Conservation (phyloP, 1,284 basidiomycete species). For the Ustilago cynodontis region DNA sequence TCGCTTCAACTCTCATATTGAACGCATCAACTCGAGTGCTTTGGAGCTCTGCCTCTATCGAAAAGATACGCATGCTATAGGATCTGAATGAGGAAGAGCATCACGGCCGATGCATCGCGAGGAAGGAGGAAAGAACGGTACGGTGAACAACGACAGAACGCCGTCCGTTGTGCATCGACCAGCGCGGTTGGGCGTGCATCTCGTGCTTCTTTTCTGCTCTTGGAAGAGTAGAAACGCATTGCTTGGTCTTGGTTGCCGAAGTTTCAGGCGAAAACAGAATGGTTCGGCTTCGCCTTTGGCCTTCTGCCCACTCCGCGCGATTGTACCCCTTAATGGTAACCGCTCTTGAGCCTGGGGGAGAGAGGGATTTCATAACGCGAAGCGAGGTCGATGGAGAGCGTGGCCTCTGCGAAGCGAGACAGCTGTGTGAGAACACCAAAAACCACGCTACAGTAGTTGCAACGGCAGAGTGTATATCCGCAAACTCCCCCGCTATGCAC, state of each 20-base stretch:
- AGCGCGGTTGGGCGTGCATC: not conserved
- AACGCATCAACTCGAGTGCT: not conserved
- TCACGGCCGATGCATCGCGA: not conserved
- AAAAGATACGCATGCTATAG: too few relatives aligned
- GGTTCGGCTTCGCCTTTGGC: not conserved
- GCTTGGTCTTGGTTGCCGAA: conserved; percentile 25
- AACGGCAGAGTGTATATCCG: conserved; percentile 22
- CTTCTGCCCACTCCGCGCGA: too few relatives aligned
- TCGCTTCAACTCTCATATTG: not conserved
- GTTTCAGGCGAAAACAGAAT: too few relatives aligned
- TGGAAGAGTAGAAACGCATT: not conserved
- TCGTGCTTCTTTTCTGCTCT: not conserved
- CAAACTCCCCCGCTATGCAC: not conserved
- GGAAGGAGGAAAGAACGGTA: not conserved
- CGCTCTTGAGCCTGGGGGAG: too few relatives aligned
- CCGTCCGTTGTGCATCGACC: not conserved
- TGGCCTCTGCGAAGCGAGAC: too few relatives aligned
- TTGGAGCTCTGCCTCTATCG: not conserved
- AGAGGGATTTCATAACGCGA: too few relatives aligned
- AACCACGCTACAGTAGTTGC: not conserved
- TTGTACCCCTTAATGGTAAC: too few relatives aligned
- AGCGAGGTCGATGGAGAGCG: too few relatives aligned
- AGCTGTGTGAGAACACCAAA: not conserved
- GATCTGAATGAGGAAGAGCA: not conserved
- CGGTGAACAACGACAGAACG: not conserved